Base-by-base conservation (phyloP, 805 yeast species). In the Saccharomycopsis schoenii region DNA sequence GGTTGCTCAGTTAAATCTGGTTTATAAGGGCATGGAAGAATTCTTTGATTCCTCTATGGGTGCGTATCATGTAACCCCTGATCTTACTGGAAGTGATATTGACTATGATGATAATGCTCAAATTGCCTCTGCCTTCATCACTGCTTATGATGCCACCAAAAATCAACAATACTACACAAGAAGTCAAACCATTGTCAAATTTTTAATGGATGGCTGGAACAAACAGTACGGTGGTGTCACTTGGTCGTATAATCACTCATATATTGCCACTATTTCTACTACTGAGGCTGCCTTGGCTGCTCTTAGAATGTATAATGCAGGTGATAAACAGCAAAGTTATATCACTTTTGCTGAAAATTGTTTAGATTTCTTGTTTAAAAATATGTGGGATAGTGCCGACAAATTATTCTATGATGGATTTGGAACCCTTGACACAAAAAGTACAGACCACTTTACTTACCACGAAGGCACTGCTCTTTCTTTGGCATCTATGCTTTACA, bases 61-160 rank as follows among this genome's bases (percentile, higher is more conserved):
- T 59, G 89, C 86, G 3, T 86, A 78, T 70, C 81, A 86, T 52
- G 90, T 89, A 0, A 84, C 86, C 2, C 84, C 81, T 68, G 80
- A 83, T 24, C 9, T 25, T 24, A 3, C 17, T 24, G 50, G 12
- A 19, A 9, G 34, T 58, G 90, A 86, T 69, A 81, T 85, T 42
- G 84, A 85, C 70, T 83, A 83, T 64, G 90, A 85, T 67, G 91
- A 85, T 67, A 86, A 85, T 68, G 91, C 90, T 2, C 90, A 85
- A 68, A 83, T 84, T 15, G 85, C 86, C n/a, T 76, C 84, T 66
- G 85, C 84, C 3, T 75, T 84, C 65, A 72, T 86, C 61, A 78
- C 83, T 1, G 87, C 88, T 1, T 85, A 82, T 67, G 89, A 85
- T 67, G 88, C 83, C n/a, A 83, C 89, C 0, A 80, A 79, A 1